phyloP scores from a whole-genome alignment of 2,329 filamentous ascomycete genomes.

The Zelopaecilomyces penicillatus region DNA sequence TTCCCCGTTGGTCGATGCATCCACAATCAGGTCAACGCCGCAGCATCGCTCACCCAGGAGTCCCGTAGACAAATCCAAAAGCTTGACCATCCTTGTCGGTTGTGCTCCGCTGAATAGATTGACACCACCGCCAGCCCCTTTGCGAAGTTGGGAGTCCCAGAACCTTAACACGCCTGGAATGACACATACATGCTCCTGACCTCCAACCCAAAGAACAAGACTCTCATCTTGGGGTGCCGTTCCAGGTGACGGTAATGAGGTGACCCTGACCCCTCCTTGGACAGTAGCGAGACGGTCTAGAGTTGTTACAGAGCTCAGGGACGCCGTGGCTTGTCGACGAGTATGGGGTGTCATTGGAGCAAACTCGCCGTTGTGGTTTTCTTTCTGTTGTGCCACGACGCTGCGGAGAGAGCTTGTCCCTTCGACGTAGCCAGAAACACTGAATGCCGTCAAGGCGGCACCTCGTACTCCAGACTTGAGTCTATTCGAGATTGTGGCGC shows the following conservation, averaged over 20 bases:
- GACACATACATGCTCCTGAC: slow-evolving; percentile 47
- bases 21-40: slow-evolving; percentile 38
- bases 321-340: slow-evolving; percentile 42
- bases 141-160: slow-evolving; percentile 51
- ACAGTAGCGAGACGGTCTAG: slow-evolving; percentile 44
- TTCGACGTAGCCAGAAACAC: slow-evolving; percentile 50
- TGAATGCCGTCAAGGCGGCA: slow-evolving; percentile 51
- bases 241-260: slow-evolving; percentile 33
- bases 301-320: slow-evolving; percentile 32
- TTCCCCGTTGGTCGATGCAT: slow-evolving; percentile 19
- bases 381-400: slow-evolving; percentile 25
- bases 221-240: slow-evolving; percentile 43
- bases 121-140: slow-evolving; percentile 39
- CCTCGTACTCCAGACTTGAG: slow-evolving; percentile 45
- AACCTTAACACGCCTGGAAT: slow-evolving; percentile 48
- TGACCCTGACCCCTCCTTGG: slow-evolving; percentile 44
- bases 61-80: slow-evolving; percentile 44
- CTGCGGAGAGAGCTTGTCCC: slow-evolving; percentile 47
- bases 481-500: slow-evolving; percentile 39
- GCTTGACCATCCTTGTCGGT: slow-evolving; percentile 46
- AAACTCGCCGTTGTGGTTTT: slow-evolving; percentile 40
- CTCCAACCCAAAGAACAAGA: slow-evolving; percentile 48
- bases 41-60: slow-evolving; percentile 50
- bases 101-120: slow-evolving; percentile 49
- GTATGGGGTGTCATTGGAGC: slow-evolving; percentile 58